Percentiles rank a stretch among this genome's conserved stretches.
phyloP scores from a whole-genome alignment of 768 basidiomycete species.

The Rhizopogon vesiculosus region DNA sequence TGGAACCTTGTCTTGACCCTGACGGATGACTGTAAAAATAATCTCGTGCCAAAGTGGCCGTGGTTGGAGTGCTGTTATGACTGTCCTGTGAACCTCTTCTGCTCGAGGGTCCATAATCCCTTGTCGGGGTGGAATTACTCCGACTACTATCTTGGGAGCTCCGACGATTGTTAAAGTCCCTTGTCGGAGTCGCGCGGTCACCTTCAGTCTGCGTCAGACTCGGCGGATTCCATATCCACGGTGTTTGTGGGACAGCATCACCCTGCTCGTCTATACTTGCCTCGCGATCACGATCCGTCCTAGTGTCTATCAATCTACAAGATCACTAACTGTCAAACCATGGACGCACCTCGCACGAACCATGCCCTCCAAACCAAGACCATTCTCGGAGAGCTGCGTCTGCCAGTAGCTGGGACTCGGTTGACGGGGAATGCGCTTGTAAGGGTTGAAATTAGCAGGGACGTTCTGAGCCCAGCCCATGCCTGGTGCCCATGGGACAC shows the following conservation, averaged over 20 bases:
- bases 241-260: slow-evolving; percentile 45
- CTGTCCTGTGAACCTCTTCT: slow-evolving; percentile 18
- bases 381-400: slow-evolving; percentile 54
- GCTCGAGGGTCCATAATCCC: slow-evolving; percentile 19
- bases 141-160: slow-evolving; percentile 16
- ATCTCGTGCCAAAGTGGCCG: slow-evolving; percentile 17
- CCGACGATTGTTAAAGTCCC: slow-evolving; percentile 6
- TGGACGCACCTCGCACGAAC: slow-evolving; percentile 49
- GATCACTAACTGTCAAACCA: neutral
- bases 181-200: slow-evolving; percentile 9
- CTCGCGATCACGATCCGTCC: slow-evolving; percentile 11
- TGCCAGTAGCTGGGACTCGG: slow-evolving; percentile 66
- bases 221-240: slow-evolving; percentile 72
- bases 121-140: slow-evolving; percentile 24
- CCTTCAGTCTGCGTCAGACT: slow-evolving; percentile 32
- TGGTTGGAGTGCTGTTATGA: slow-evolving; percentile 1
- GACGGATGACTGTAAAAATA: slow-evolving; percentile 12
- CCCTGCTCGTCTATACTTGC: slow-evolving; percentile 30
- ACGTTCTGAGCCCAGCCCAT: slow-evolving; percentile 18
- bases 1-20: slow-evolving; percentile 5
- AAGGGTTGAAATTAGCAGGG: slow-evolving; percentile 45
- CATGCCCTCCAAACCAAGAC: slow-evolving; percentile 62
- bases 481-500: slow-evolving; percentile 27
- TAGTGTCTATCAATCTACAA: slow-evolving; percentile 8
- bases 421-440: slow-evolving; percentile 56